Percentiles rank a stretch among this genome's conserved stretches.
Evolutionary conservation across 2,329 filamentous ascomycete genomes (phyloP).

Genomic region (Dothiorella sarmentorum): DNA sequence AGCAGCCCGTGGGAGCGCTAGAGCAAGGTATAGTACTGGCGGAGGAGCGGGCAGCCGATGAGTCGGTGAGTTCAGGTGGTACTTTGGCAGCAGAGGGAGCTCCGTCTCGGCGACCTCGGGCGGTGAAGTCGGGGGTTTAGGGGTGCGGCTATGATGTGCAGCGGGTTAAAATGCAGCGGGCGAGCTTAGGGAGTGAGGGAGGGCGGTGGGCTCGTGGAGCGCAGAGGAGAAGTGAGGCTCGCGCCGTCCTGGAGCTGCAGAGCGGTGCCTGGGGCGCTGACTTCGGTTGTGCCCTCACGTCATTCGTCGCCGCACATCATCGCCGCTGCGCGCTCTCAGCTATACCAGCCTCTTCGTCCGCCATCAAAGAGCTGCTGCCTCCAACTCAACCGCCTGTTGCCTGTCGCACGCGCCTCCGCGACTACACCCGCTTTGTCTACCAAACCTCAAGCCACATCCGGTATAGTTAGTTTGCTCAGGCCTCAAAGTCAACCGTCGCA

Average conservation of each 20-base stretch:
- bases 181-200: neutral
- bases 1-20: conserved; percentile 3
- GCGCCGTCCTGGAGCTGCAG: conserved; percentile 10
- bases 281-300: no score
- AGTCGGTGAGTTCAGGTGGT: conserved; percentile 10
- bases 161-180: neutral
- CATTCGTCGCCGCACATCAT: conserved; percentile 6
- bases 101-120: neutral
- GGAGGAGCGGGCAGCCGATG: conserved; percentile 1
- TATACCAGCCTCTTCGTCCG: conserved; percentile 8
- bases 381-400: neutral
- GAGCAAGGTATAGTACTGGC: neutral
- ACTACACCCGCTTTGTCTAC: neutral
- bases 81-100: neutral
- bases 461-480: neutral
- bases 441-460: conserved; percentile 1
- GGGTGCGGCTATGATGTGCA: neutral
- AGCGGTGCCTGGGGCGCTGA: no score
- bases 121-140: neutral
- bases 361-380: conserved; percentile 1
- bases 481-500: conserved; percentile 6
- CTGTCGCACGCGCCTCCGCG: neutral
- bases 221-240: conserved; percentile 3
- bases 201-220: neutral
- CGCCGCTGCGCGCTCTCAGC: neutral